Evolutionary conservation across 2,329 filamentous ascomycete species (phyloP), one percentile per base, ranked within the genome.

Genomic region (Pseudocercospora crystallina): DNA sequence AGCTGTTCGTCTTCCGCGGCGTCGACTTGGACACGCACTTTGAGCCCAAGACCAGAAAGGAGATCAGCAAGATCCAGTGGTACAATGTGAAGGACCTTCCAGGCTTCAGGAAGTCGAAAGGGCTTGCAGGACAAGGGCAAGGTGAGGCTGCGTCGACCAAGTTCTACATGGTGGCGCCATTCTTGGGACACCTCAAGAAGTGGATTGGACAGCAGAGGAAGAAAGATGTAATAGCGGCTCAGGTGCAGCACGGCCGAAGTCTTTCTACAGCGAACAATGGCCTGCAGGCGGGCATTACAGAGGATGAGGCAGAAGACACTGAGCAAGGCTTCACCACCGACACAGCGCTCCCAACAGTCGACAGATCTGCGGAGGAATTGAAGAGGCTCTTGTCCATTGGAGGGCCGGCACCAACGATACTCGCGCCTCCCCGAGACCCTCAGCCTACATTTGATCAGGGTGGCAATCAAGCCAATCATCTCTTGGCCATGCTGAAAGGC

Each of bases 91-190:
- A 87, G 0, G 90, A 96, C 54, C 79, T 99, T 20, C 92, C 94
- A 1, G 89, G 88, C 0, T 84, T 89, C 62, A 84, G 85, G 48
- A 88, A 87, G 68, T 83, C 79, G 60, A 90, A 86, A 65, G 77
- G 76, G 10, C 78, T 82, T 47, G 79, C 83, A n/a, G 79, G 82
- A 39, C 79, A 85, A 31, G 43, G 73, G 70, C 11, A 69, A 75
- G 11, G 77, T 80, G 77, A 80, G 10, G 71, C 82, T 10, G 89
- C 86, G 61, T 84, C 84, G 35, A 90, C 89, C 69, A 96, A 92
- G 65, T 97, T 96, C 69, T 99, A 96, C 72, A 96, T 97, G 89
- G 94, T 99, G 13, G 90, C 90, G 0, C 91, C 92, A 0, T 99
- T 99, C 66, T 76, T 97, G 47, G 84, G 84, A 1, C 87, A 84